Evolutionary conservation across 305 asterid species (phyloP), one percentile per base, ranked within the genome.

Genomic region (Plantago coronopus): DNA sequence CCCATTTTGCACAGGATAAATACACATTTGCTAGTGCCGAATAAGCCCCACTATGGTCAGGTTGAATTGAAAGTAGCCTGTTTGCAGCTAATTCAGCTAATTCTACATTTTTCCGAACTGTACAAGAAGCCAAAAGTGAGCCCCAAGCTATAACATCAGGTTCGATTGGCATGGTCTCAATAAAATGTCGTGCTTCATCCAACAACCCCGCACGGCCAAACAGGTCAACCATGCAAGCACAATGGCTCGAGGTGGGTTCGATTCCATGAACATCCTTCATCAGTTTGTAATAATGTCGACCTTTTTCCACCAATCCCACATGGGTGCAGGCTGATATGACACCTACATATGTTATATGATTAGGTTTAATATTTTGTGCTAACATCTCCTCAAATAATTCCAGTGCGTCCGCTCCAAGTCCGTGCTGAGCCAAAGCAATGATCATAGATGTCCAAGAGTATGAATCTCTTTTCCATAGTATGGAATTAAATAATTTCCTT

Each of bases 141-240:
- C 95, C 97, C 97, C 97, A 90, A 59, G 95, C 96, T 67, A 85
- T 63, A 27, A 77, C 79, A 63, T 85, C 96, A 8, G 96, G 97
- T 65, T 85, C 88, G n/a, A 78, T 64, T 16, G 79, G 68, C 95
- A 91, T 87, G 34, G 59, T 70, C 65, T 78, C 71, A 11, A 91
- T 85, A 67, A 91, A 83, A 48, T 78, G 62, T 27, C 71, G 87
- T 38, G 97, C 95, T 64, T 87, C 97, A 17, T 58, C 59, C 65
- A 88, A 68, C 73, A 85, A 74, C 12, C 97, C 97, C n/a, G 96
- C 97, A 54, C 96, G 94, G 10, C 97, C 94, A 45, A 74, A 79
- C 34, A 91, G 61, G 69, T 91, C 97, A 37, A 91, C 72, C 95
- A 88, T 83, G 77, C 96, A 85, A 22, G 96, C 84, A 54, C 76